Base-by-base conservation (phyloP, 805 yeast genomes). In the Nakazawaea anatomiae region DNA sequence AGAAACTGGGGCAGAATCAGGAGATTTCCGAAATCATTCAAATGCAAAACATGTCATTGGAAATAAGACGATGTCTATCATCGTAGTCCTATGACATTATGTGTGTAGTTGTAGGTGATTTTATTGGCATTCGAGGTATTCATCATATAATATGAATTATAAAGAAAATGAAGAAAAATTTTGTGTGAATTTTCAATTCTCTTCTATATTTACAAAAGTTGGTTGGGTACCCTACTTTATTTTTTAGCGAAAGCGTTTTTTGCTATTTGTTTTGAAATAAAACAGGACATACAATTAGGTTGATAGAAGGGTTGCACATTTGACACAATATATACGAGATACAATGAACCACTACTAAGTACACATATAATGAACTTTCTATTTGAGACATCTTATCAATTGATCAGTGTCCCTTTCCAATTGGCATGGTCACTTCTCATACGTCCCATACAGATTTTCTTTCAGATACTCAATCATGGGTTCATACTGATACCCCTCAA, bases 1-100 rank as follows among this genome's bases (percentile, higher is more conserved):
- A 70, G 73, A 75, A 72, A 57, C 60, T 71, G 83, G 72, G 83
- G 83, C 85, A 80, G 85, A 80, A 79, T 70, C 68, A 74, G 84
- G 85, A 79, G 84, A 64, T 62, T 27, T 39, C 25, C 12, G 14
- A 6, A 1, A 39, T 18, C 25, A 18, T 18, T 18, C 25, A 18
- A 18, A 18, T 18, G 25, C 25, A 18, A 18, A 18, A 18, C 25
- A 18, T 18, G 25, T 18, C 25, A 18, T 18, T 18, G 25, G 14
- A 39, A n/a, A 39, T 14, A 12, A 39, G 41, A n/a, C 14, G 8
- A 39, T 39, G 18, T 28, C 14, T 18, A 43, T 32, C 11, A 11
- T 32, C 35, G 11, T 9, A 32, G 11, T 18, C 25, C 25, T 18
- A 18, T 18, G 25, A 18, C 25, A 18, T 18, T 18, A 18, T 18